These are phyloP conservation scores for Symbiodinium natans DNA, from an alignment of 73 alveolate species.

Conservation along the genomic window DNA sequence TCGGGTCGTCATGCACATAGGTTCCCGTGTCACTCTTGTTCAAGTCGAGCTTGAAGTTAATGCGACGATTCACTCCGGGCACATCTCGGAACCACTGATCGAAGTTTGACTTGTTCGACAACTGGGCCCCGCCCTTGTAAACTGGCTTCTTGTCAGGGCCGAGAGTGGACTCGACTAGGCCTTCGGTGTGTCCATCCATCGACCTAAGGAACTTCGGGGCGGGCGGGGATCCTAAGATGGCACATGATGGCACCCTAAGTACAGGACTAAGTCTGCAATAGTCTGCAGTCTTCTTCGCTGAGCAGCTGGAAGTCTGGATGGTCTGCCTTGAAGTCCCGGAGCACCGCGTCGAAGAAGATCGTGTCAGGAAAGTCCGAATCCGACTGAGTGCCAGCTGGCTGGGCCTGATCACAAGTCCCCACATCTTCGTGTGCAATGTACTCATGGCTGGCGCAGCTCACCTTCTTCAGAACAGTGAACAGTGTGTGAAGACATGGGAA, in stretches of 20 bases:
- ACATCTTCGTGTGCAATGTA: too few species aligned
- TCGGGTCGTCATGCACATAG: slow-evolving; percentile 40
- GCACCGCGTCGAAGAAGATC: slow-evolving; percentile 64
- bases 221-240: too few species aligned
- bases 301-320: slow-evolving; percentile 70
- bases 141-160: slow-evolving; percentile 17
- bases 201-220: too few species aligned
- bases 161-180: background rate
- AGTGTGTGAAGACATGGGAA: background rate
- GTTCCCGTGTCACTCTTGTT: slow-evolving; percentile 39
- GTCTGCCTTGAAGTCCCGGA: slow-evolving; percentile 74
- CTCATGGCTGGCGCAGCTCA: too few species aligned
- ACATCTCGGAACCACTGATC: slow-evolving; percentile 67
- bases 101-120: slow-evolving; percentile 73
- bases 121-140: background rate
- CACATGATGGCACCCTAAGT: too few species aligned
- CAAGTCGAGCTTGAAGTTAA: slow-evolving; percentile 49
- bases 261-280: too few species aligned
- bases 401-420: too few species aligned
- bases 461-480: too few species aligned
- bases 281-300: too few species aligned
- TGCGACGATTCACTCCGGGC: slow-evolving; percentile 57
- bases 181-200: slow-evolving; percentile 5
- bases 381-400: background rate
- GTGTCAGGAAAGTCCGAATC: slow-evolving; percentile 6